phyloP scores from a whole-genome alignment of 306 rosid genomes.

The Luffa acutangula region DNA sequence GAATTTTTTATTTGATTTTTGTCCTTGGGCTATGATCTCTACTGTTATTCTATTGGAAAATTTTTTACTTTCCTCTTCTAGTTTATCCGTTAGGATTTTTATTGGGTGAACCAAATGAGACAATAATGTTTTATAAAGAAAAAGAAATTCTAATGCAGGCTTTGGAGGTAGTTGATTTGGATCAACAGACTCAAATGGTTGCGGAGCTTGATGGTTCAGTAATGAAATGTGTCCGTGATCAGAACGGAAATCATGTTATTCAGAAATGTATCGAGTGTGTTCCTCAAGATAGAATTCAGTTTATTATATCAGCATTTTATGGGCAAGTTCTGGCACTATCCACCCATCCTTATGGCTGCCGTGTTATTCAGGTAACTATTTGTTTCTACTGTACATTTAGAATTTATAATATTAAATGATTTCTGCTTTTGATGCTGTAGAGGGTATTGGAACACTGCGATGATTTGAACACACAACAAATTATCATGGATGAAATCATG shows the following conservation, averaged over 20 bases:
- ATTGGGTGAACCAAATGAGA: background rate
- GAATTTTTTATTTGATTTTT: background rate
- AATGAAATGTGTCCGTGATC: slow-evolving; percentile 92
- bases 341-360: slow-evolving; percentile 96
- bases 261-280: slow-evolving; percentile 88
- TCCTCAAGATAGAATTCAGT: slow-evolving; percentile 83
- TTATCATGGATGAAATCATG: slow-evolving; percentile 94
- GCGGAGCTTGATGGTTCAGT: slow-evolving; percentile 77
- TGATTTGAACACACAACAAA: slow-evolving; percentile 59
- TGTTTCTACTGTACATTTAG: background rate
- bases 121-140: background rate
- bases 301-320: slow-evolving; percentile 77
- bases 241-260: slow-evolving; percentile 94
- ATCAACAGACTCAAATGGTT: slow-evolving; percentile 82
- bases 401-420: slow-evolving; percentile 13
- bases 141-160: slow-evolving; percentile 36
- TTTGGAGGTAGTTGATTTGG: slow-evolving; percentile 71
- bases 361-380: slow-evolving; percentile 82
- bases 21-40: background rate
- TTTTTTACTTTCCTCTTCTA: background rate
- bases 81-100: background rate
- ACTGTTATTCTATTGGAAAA: background rate
- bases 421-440: slow-evolving; percentile 38
- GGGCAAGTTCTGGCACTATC: slow-evolving; percentile 91
- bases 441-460: slow-evolving; percentile 92